A percentile compares a stretch with the other conserved stretches of the same genome.
Conservation (phyloP, 2,329 filamentous ascomycete species). For the Fonsecaea pugnacius region DNA sequence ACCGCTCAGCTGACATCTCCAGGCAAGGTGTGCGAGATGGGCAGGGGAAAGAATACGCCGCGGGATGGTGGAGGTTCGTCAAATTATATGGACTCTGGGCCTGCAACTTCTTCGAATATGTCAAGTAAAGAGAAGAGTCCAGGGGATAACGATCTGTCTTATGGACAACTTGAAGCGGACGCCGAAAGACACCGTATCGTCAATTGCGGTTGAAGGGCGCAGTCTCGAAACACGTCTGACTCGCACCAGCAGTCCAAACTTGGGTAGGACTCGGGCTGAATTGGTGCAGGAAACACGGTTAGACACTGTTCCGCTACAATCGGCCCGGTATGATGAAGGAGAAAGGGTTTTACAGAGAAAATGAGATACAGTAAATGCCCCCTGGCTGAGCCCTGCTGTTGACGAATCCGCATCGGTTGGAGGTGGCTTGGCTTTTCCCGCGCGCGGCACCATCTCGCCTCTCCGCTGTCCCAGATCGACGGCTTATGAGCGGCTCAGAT, state of each 20-base stretch:
- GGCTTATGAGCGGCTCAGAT: conserved; percentile 14
- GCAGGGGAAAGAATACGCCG: background rate
- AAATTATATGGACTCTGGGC: background rate
- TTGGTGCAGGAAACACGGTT: background rate
- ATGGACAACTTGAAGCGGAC: background rate
- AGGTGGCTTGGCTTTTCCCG: conserved; percentile 17
- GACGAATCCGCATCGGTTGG: conserved; percentile 12
- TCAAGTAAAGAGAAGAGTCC: background rate
- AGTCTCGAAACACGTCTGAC: background rate
- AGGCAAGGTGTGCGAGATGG: background rate
- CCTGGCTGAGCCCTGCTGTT: conserved; percentile 10
- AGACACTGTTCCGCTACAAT: background rate
- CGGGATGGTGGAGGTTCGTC: background rate
- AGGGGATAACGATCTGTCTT: background rate
- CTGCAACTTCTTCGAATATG: background rate
- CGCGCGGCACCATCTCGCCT: conserved; percentile 15
- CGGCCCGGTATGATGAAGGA: background rate
- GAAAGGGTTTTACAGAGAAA: background rate
- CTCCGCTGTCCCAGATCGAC: conserved; percentile 1
- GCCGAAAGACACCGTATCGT: background rate
- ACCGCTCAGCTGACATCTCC: conserved; percentile 30
- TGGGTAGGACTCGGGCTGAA: background rate
- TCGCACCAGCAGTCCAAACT: background rate
- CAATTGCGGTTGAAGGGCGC: background rate
- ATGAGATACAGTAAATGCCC: background rate